Evolutionary conservation across 345 rosid genomes (phyloP), one percentile per base, ranked within the genome.

Genomic region (Hibiscus trionum): DNA sequence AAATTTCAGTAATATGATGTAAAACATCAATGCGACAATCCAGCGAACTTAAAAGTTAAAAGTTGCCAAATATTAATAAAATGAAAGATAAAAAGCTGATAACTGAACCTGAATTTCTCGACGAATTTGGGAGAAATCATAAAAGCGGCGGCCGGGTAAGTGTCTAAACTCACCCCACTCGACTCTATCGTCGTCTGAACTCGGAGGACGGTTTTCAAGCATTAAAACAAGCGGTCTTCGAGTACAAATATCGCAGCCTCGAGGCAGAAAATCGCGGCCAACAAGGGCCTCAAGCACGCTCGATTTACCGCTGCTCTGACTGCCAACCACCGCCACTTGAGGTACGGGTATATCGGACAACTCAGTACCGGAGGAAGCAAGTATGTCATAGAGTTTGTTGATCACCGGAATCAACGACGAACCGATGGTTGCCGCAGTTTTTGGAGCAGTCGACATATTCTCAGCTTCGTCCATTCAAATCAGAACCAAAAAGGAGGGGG

Each of bases 301-400:
- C 16, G 85, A 82, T 79, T 82, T 82, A 24, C 85, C 87, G 55
- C 85, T 80, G 75, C 87, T 84, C 86, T 87, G 87, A 11, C 88
- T 83, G 3, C 88, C 88, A 35, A 87, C 87, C 24, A 85, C 89
- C 31, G 80, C 88, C 31, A 87, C 86, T 12, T 83, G 80, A 1
- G 91, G 88, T 55, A 85, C 74, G 16, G 77, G 73, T 19, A 76
- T 73, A 68, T 42, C 72, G n/a, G 55, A 26, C 61, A 79, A 35
- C 15, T 82, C 78, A 46, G 33, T 21, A n/a, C 72, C 72, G n/a
- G 78, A 56, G 4, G 74, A 75, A 33, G 76, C 75, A n/a, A 82
- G 39, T 37, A 80, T 82, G 65, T 82, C 85, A 47, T 77, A 81
- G 14, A 82, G 73, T 72, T 72, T 75, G 73, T 75, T 75, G 67